Evolutionary conservation across 1,139 yeast genomes (phyloP), one percentile per base, ranked within the genome.

Genomic region (Nematodospora anomalae): DNA sequence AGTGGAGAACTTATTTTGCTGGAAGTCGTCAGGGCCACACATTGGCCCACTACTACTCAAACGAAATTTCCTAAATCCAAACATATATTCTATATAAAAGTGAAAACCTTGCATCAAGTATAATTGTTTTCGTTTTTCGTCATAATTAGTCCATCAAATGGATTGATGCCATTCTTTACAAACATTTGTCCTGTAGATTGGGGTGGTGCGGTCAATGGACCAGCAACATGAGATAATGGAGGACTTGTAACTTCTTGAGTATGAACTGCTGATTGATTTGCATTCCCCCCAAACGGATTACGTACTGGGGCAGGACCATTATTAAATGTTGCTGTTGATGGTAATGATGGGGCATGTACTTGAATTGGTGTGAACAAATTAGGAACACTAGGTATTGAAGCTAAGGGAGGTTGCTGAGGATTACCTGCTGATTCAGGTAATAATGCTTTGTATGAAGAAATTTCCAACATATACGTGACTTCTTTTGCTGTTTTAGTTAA

Each of bases 401-500:
- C 25, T 10, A 37, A 26, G 11, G 20, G 28, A 13, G 43, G 40
- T 15, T 32, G 44, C 26, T 23, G 45, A 30, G 16, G 38, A 22
- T 23, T 24, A 6, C 37, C 32, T 8, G 55, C 22, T 7, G 37
- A 34, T 4, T 58, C 63, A 24, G 51, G 48, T 1, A 70, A 50
- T 53, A 69, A 62, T 4, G 67, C 45, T 42, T 64, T 67, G 43
- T 68, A 70, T 1, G 74, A 64, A 0, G 74, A 67, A 4, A 65
- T 64, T 53, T 89, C 96, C 32, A 89, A 62, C 48, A 86, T 69
- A 10, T 86, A 80, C 0, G 97, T 89, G 9, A 90, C 86, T 51
- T 90, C 97, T 53, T 90, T 90, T 2, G 96, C 87, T 4, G 90
- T 84, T 45, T 88, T 81, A 0, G 97, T 89, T 40, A 90, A 66